Evolutionary conservation across 1,139 yeast genomes (phyloP), one percentile per base, ranked within the genome.

Genomic region (Taphrina pruni): DNA sequence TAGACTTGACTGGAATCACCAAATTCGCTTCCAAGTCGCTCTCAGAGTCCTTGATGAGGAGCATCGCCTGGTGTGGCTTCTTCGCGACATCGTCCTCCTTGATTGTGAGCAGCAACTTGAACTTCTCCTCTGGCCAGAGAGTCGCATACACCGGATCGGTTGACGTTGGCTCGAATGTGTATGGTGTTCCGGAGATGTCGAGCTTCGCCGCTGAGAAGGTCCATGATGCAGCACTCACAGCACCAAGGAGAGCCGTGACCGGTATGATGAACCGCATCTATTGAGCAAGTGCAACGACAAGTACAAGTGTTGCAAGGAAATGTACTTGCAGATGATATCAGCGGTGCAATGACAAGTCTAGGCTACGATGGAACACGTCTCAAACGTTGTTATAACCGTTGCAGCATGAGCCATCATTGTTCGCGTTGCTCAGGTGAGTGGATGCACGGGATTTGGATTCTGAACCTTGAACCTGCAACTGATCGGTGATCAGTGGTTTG

Each of bases 41-140:
- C 7, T 36, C 68, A 17, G 60, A 39, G 32, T 61, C 60, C 21
- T 60, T 54, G 35, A 68, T 26, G 45, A 68, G 52, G 20, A 68
- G 38, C 68, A 68, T 68, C 12, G 62, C 56, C 32, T 68, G 70
- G 38, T 68, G 70, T 20, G 70, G 70, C 17, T 43, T 54, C 48
- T 54, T 64, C 11, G 67, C 39, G 7, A 17, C 56, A n/a, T 55
- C 61, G 51, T 45, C 67, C 14, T 12, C 55, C 39, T 43, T 64
- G 9, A 51, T 50, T n/a, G 67, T 64, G 60, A 64, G 41, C 9
- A 50, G 38, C 36, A 64, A 39, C 39, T 48, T 43, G 21, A 64
- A 38, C 46, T 55, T 64, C 8, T 54, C 60, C 12, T 46, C 61
- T 6, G 45, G 38, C 32, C 45, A 21, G 9, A 64, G 56, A 2